A percentile compares a stretch with the other conserved stretches of the same genome.
These are phyloP conservation scores for Talaromyces rugulosus DNA, from an alignment of 2,329 filamentous ascomycete species.

Conservation along the genomic window DNA sequence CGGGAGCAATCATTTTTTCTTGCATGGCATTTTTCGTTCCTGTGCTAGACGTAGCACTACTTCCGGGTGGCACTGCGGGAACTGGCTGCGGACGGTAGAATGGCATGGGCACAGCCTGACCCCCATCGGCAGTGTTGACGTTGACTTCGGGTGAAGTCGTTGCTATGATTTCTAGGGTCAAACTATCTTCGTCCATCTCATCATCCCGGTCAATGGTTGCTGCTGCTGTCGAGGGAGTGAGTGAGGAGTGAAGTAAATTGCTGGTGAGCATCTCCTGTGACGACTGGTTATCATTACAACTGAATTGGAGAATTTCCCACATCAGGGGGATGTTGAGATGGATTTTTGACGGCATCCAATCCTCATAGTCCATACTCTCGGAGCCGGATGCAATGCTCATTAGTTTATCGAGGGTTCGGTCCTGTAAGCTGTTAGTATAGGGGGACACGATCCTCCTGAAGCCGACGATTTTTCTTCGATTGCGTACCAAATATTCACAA, in stretches of 20 bases:
- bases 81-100: conserved; percentile 16
- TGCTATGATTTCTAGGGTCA: conserved; percentile 47
- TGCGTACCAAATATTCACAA: conserved; percentile 43
- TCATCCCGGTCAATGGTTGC: conserved; percentile 24
- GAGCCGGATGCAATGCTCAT: conserved; percentile 48
- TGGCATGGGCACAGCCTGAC: conserved; percentile 46
- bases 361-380: conserved; percentile 44
- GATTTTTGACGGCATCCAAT: conserved; percentile 52
- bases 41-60: background rate
- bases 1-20: conserved; percentile 27
- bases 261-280: conserved; percentile 32
- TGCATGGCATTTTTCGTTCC: background rate
- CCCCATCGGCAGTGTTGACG: conserved; percentile 50
- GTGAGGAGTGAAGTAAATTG: conserved; percentile 42
- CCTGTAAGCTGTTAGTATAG: conserved; percentile 28
- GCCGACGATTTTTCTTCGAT: background rate
- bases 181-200: conserved; percentile 31
- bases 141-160: conserved; percentile 50
- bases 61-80: conserved; percentile 11
- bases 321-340: conserved; percentile 51
- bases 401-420: conserved; percentile 47
- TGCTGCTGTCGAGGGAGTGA: conserved; percentile 25
- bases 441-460: background rate
- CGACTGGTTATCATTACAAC: conserved; percentile 32
- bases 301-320: conserved; percentile 52